These are phyloP conservation scores for Sisymbrium altissimum DNA, from an alignment of 345 rosid species.

Conservation along the genomic window DNA sequence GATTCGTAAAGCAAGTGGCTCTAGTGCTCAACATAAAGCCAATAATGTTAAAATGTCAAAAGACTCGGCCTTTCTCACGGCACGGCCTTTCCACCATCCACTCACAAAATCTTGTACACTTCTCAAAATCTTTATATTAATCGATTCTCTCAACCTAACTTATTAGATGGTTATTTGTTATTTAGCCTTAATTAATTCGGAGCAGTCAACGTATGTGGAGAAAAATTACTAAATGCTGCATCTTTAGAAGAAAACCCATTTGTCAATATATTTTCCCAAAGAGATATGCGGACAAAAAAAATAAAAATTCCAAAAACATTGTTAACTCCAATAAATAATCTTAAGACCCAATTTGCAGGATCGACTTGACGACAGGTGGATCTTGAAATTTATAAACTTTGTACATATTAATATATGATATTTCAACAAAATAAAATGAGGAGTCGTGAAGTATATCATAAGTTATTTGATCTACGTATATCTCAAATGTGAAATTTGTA, in stretches of 20 bases:
- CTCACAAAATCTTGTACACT: constrained; percentile 28
- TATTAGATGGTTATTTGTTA: neutral
- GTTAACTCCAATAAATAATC: no score
- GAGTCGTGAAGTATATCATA: neutral
- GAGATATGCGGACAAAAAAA: neutral
- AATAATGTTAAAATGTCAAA: constrained; percentile 31
- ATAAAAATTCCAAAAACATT: no score
- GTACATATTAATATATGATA: neutral
- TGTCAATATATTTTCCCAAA: neutral
- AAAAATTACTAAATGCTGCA: neutral
- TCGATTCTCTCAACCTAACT: constrained; percentile 1
- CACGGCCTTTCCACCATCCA: constrained; percentile 30
- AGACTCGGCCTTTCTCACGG: constrained; percentile 25
- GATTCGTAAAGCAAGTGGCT: constrained; percentile 38
- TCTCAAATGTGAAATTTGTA: neutral
- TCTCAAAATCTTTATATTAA: constrained; percentile 10
- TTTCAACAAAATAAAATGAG: neutral
- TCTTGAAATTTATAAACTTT: neutral
- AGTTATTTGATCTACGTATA: neutral
- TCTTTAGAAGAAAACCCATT: neutral
- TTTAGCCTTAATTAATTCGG: neutral
- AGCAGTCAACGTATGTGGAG: neutral
- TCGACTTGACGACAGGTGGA: neutral
- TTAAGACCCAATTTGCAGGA: neutral
- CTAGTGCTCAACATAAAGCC: constrained; percentile 32